Base-by-base conservation (phyloP, 2,329 filamentous ascomycete genomes). In the Nemania sp. region DNA sequence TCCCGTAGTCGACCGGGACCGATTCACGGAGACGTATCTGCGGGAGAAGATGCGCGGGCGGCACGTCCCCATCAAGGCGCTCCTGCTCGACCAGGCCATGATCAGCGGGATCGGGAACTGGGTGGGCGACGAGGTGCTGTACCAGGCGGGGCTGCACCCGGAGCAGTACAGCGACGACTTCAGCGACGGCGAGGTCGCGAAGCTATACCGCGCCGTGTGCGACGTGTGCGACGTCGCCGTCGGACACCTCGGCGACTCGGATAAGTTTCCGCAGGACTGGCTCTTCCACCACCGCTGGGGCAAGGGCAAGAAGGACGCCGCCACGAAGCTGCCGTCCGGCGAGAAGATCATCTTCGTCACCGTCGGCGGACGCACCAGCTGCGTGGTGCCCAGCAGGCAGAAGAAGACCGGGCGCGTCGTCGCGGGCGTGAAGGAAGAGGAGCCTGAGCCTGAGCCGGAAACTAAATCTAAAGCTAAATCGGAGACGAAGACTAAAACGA, bases 71-170 rank as follows among this genome's bases (percentile, higher is more conserved):
- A 82, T 97, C 60, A 97, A 97, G 70, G 90, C 91, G 0, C 77
- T 97, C 17, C 76, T 99, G 11, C 79, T 97, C 3, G 90, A 97
- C 68, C 94, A 99, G 72, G 80, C 84, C 15, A 89, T 89, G 68
- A 89, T 97, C 57, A 94, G 89, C 65, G 94, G 94, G 6, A 90
- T 99, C 58, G 94, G 94, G 0, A 97, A 97, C 68, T 99, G 93
- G 93, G 93, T 99, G 49, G 91, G 88, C 1, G 94, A 99, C 68
- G 94, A 99, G 70, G 86, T 96, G 6, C 77, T 99, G 46, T 99
- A 92, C 66, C 87, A 97, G 63, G 89, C 94, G 5, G 85, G 82
- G 44, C 80, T 97, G 14, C 93, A 99, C 62, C 94, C 94, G 0
- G 93, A 97, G 70, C 91, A 96, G 69, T 95, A 95, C 73, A 91